phyloP scores from a whole-genome alignment of 768 basidiomycete genomes.

The Suillus americanus region DNA sequence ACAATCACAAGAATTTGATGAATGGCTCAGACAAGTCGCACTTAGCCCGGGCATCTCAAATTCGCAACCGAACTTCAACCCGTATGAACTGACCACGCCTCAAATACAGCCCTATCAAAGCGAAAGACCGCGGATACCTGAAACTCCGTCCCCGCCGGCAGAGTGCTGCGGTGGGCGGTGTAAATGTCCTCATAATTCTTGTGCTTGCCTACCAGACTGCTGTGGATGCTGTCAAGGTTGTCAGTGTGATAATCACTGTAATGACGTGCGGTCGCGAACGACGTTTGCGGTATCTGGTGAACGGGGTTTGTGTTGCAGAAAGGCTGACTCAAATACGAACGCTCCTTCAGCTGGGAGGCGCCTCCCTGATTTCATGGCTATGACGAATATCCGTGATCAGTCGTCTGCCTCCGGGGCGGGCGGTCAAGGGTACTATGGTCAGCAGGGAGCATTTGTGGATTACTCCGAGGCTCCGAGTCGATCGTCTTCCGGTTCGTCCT shows the following conservation, averaged over 20 bases:
- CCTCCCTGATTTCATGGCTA: conserved; percentile 33
- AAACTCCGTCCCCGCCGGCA: conserved; percentile 18
- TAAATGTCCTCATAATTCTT: conserved; percentile 31
- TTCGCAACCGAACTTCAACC: conserved; percentile 24
- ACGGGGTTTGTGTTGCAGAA: conserved; percentile 21
- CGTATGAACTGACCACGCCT: conserved; percentile 28
- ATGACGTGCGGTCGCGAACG: conserved; percentile 20
- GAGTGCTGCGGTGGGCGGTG: conserved; percentile 35
- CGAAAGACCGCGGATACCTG: conserved; percentile 12
- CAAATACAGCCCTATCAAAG: conserved; percentile 10
- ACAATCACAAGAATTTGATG: conserved; percentile 51
- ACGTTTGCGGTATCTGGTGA: conserved; percentile 37
- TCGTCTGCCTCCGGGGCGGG: conserved; percentile 22
- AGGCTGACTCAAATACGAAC: conserved; percentile 14
- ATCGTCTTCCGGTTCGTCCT: conserved; percentile 32
- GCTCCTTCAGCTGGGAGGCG: conserved; percentile 18
- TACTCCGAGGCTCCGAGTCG: conserved; percentile 27
- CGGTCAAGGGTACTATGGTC: conserved; percentile 22
- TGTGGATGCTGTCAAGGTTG: conserved; percentile 32
- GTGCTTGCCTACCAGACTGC: conserved; percentile 33
- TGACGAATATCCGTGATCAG: conserved; percentile 31
- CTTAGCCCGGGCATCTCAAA: conserved; percentile 14
- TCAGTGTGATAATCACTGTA: conserved; percentile 26
- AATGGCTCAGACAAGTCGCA: conserved; percentile 58
- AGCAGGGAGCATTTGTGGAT: conserved; percentile 23